Evolutionary conservation across 768 basidiomycete genomes (phyloP).

Genomic region (Strobilomyces confusus): DNA sequence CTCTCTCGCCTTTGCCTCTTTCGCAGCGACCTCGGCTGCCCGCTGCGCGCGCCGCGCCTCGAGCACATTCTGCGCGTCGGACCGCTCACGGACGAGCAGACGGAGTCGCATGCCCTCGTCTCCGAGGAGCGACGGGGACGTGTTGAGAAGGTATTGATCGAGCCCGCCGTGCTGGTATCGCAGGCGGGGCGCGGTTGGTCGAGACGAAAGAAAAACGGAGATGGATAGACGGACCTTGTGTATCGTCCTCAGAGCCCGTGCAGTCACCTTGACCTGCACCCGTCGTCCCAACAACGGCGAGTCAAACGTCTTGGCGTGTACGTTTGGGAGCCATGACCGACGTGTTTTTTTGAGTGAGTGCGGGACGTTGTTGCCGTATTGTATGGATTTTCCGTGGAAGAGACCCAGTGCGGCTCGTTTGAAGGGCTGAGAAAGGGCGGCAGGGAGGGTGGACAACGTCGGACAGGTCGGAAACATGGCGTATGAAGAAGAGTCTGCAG

Average conservation of each 20-base stretch:
- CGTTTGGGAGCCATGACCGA: conserved; percentile 84
- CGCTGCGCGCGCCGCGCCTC: conserved; percentile 19
- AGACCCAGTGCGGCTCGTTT: conserved; percentile 79
- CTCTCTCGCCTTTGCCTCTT: conserved; percentile 8
- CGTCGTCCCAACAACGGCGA: conserved; percentile 60
- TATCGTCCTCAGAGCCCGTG: conserved; percentile 74
- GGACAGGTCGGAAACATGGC: conserved; percentile 24
- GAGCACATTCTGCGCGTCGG: conserved; percentile 19
- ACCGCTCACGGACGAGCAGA: conserved; percentile 33
- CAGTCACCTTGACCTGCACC: conserved; percentile 68
- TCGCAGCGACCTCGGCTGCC: conserved; percentile 19
- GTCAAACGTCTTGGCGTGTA: conserved; percentile 69
- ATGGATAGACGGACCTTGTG: conserved; percentile 57
- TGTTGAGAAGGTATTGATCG: conserved; percentile 61
- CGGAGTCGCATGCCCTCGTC: conserved; percentile 46
- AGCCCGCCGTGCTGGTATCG: conserved; percentile 56
- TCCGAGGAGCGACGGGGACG: conserved; percentile 36
- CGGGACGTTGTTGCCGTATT: conserved; percentile 85
- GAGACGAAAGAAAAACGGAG: not conserved
- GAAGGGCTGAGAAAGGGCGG: conserved; percentile 59
- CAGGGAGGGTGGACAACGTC: conserved; percentile 18
- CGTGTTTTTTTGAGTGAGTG: conserved; percentile 87
- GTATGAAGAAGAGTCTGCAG: not conserved
- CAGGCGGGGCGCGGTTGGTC: not conserved
- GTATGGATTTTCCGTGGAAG: conserved; percentile 77